phyloP scores from a whole-genome alignment of 805 yeast genomes.

The Nakazawaea molendinolei region DNA sequence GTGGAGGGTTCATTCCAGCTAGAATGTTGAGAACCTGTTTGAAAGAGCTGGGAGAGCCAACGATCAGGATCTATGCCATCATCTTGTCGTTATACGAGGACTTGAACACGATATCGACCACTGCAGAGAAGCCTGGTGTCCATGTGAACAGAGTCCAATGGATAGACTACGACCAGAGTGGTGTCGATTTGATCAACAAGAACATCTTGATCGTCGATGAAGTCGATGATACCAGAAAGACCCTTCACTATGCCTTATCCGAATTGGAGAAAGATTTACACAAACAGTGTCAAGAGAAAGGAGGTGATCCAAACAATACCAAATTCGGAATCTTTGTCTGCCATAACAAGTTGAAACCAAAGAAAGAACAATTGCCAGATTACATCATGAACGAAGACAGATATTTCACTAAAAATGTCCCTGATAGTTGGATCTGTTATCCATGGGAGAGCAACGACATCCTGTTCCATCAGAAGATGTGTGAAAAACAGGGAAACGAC shows the following conservation, averaged over 20 bases:
- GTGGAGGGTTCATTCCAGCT: conserved; percentile 98
- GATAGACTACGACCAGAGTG: conserved; percentile 69
- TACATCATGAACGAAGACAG: conserved; percentile 52
- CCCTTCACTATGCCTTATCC: conserved; percentile 70
- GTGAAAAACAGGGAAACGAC: conserved; percentile 72
- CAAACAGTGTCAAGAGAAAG: conserved; percentile 48
- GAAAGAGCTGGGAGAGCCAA: conserved; percentile 81
- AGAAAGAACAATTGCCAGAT: conserved; percentile 64
- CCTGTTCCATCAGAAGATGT: conserved; percentile 63
- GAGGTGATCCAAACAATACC: conserved; percentile 47
- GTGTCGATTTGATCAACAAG: conserved; percentile 57
- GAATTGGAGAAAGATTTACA: conserved; percentile 70
- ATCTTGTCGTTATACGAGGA: conserved; percentile 90
- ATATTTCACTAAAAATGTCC: conserved; percentile 68
- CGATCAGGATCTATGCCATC: conserved; percentile 90
- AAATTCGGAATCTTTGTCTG: conserved; percentile 71
- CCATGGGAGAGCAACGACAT: conserved; percentile 84
- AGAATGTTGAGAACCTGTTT: conserved; percentile 90
- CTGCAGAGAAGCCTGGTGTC: conserved; percentile 53
- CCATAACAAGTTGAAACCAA: conserved; percentile 68
- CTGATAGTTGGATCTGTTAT: conserved; percentile 79
- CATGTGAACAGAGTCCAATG: conserved; percentile 75
- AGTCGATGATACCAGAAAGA: conserved; percentile 83
- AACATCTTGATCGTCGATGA: conserved; percentile 73
- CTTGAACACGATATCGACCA: conserved; percentile 51